Evolutionary conservation across 2,329 filamentous ascomycete genomes (phyloP), one percentile per base, ranked within the genome.

Genomic region (Rhynchosporium agropyri): DNA sequence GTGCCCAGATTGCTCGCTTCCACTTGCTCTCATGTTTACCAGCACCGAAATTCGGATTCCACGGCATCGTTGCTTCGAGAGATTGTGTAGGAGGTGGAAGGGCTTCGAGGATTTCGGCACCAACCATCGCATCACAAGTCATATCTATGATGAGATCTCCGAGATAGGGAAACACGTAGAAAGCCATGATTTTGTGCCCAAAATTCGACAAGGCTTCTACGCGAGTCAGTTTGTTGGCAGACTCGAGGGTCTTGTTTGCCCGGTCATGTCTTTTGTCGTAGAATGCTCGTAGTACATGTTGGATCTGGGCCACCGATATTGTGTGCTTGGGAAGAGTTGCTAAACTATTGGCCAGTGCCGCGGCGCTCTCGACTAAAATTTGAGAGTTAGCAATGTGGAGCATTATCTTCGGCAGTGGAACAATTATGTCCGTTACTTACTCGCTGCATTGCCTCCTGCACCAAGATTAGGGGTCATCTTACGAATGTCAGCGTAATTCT

Each of bases 371-470:
- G 15, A 78, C 43, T 46, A 7, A 5, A 46, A 26, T 2, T 26
- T 7, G n/a, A 46, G 8, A n/a, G 5, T 46, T 4, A 46, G 43
- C 6, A 46, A 8, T 8, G 10, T 10, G n/a, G n/a, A 26, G 20
- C 20, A 20, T 20, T 20, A 20, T 20, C 20, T 20, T 20, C 20
- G 20, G 20, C 20, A 20, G 20, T n/a, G 43, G n/a, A 46, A 1
- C 4, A 26, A 46, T 3, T 26, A 26, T 6, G 4, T 20, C 43
- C 13, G n/a, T 6, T 1, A 46, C 43, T 46, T 46, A 46, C 43
- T 76, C 2, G 75, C 76, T 13, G 65, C 69, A 64, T 78, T 79
- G 26, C 73, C 76, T 0, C 77, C 77, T 62, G 74, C 74, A 5
- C 77, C 77, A 15, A 72, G 40, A 59, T 67, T 68, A 6, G 63